A percentile compares a stretch with the other conserved stretches of the same genome.
Conservation (phyloP, 2,329 filamentous ascomycete species). For the Albophoma yamanashiensis region DNA sequence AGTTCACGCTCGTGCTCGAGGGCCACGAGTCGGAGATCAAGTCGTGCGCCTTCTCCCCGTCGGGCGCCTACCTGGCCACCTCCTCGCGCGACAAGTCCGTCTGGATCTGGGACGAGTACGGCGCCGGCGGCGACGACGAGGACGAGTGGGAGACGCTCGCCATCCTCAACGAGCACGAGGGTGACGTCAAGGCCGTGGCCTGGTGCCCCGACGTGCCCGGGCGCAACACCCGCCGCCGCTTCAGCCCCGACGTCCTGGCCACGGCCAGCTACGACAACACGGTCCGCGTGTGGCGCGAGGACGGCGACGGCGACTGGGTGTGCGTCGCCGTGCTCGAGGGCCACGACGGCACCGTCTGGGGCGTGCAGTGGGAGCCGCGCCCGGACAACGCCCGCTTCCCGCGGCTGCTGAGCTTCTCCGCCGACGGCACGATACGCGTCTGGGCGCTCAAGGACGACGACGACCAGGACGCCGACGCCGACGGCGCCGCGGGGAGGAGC, state of each 20-base stretch:
- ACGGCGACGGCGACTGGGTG: slow-evolving; percentile 82
- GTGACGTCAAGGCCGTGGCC: slow-evolving; percentile 86
- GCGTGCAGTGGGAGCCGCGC: slow-evolving; percentile 57
- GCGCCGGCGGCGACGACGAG: slow-evolving; percentile 58
- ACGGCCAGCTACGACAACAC: slow-evolving; percentile 93
- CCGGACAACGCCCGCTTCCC: slow-evolving; percentile 34
- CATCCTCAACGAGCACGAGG: slow-evolving; percentile 87
- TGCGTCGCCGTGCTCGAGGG: slow-evolving; percentile 75
- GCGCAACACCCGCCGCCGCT: slow-evolving; percentile 32
- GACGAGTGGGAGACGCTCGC: slow-evolving; percentile 97
- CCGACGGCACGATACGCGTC: slow-evolving; percentile 68
- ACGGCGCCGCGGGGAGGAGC: slow-evolving; percentile 22
- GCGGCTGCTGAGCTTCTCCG: slow-evolving; percentile 71
- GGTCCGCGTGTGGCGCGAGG: slow-evolving; percentile 79
- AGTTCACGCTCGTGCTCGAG: slow-evolving; percentile 83
- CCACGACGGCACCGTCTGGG: slow-evolving; percentile 85
- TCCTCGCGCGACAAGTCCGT: slow-evolving; percentile 89
- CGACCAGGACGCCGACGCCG: slow-evolving; percentile 13
- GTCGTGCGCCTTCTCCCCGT: slow-evolving; percentile 61
- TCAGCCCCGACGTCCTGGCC: slow-evolving; percentile 63
- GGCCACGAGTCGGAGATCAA: slow-evolving; percentile 95
- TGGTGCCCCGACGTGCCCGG: slow-evolving; percentile 70
- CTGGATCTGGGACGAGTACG: slow-evolving; percentile 89
- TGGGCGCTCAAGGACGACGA: slow-evolving; percentile 58
- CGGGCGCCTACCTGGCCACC: slow-evolving; percentile 72